These are phyloP conservation scores for Plasmodium fragile DNA, from an alignment of 169 alveolate genomes.

Conservation along the genomic window DNA sequence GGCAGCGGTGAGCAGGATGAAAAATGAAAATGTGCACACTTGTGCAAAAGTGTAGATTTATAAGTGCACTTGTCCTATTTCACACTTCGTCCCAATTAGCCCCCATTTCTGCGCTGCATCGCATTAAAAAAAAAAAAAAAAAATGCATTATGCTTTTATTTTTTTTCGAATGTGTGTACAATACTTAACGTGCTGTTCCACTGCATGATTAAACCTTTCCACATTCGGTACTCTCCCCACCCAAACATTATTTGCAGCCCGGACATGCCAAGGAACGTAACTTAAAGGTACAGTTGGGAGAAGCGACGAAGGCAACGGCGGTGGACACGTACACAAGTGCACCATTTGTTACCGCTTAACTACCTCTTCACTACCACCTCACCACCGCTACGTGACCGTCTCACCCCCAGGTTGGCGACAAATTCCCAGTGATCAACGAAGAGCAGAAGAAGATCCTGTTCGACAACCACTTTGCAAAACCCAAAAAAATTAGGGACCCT, in stretches of 20 bases:
- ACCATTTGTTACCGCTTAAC: background rate
- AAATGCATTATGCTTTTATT: background rate
- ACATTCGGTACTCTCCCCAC: background rate
- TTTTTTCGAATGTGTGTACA: background rate
- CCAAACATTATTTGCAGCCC: constrained; percentile 20
- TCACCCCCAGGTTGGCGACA: constrained; percentile 52
- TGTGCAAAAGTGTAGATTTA: background rate
- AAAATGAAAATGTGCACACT: background rate
- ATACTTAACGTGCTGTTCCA: background rate
- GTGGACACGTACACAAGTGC: background rate
- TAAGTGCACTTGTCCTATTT: background rate
- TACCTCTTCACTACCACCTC: background rate
- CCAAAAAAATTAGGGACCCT: constrained; percentile 80
- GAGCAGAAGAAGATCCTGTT: constrained; percentile 42
- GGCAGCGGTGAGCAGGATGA: constrained; percentile 33
- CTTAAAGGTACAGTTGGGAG: constrained; percentile 47
- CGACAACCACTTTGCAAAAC: constrained; percentile 84
- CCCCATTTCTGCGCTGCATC: background rate
- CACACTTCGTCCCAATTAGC: background rate
- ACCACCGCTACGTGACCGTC: background rate
- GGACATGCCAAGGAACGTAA: constrained; percentile 69
- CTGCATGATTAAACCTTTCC: background rate
- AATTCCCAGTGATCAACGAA: constrained; percentile 54
- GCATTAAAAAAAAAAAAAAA: background rate
- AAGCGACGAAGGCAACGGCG: background rate